Conservation (phyloP, 108 stramenopile genomes). For the Skeletonema tropicum region DNA sequence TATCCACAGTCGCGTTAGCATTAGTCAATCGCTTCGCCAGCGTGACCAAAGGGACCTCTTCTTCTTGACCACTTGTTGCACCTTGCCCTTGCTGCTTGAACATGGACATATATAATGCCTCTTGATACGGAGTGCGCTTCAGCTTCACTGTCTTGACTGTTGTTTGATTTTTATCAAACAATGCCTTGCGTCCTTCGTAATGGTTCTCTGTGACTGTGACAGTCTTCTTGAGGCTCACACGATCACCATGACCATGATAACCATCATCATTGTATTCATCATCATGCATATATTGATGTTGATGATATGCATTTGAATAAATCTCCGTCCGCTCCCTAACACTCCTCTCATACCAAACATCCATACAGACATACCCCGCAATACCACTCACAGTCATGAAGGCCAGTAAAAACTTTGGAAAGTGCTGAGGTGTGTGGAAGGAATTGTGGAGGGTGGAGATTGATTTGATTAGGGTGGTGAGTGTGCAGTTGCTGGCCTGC, state of each 20-base stretch:
- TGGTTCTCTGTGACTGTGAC: background rate
- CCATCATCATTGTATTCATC: no score
- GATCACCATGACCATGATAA: no score
- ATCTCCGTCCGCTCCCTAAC: background rate
- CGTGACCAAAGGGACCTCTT: background rate
- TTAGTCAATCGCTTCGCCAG: background rate
- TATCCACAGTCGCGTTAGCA: no score
- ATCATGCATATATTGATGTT: no score
- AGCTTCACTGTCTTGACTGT: no score
- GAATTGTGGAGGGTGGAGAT: background rate
- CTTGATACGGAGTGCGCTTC: background rate
- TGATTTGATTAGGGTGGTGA: background rate
- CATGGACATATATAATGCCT: background rate
- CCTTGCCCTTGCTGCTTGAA: no score
- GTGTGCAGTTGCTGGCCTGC: background rate
- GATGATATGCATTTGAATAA: background rate
- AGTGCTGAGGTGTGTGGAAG: background rate
- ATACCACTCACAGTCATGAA: background rate
- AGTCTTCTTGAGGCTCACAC: background rate
- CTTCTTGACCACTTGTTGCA: background rate
- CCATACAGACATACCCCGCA: background rate
- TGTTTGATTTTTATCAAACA: no score
- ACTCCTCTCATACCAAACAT: background rate
- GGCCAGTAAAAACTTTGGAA: background rate
- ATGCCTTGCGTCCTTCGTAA: background rate